Evolutionary conservation across 177 flowering plant genomes (phyloP).

Genomic region (Vitis hybrid): DNA sequence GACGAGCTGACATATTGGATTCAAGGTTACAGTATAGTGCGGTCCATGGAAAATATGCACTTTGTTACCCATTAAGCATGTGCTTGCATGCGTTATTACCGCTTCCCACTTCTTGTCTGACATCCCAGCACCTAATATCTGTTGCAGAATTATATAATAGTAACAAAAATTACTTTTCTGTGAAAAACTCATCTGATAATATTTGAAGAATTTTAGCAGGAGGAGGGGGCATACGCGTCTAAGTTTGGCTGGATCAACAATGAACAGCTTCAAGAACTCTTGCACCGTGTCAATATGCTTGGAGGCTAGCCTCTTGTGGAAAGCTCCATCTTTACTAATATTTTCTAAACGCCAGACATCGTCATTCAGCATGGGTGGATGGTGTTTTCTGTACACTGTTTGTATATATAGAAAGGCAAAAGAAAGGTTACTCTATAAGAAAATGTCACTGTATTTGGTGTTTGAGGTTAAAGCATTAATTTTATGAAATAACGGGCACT

Average conservation of each 20-base stretch:
- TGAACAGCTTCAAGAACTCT: constrained; percentile 62
- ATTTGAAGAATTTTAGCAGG: background rate
- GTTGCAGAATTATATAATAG: constrained; percentile 4
- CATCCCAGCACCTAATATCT: constrained; percentile 76
- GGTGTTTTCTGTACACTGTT: constrained; percentile 77
- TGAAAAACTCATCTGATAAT: background rate
- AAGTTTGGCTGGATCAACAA: constrained; percentile 36
- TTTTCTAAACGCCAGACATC: constrained; percentile 84
- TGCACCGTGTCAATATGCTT: constrained; percentile 53
- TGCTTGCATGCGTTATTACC: constrained; percentile 59
- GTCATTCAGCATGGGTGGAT: constrained; percentile 64
- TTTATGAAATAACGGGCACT: too few species aligned
- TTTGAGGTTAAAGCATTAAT: too few species aligned
- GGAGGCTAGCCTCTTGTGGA: constrained; percentile 45
- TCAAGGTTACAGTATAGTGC: constrained; percentile 28
- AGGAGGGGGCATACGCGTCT: constrained; percentile 34
- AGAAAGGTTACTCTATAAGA: too few species aligned
- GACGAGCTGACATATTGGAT: constrained; percentile 59
- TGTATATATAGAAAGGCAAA: background rate
- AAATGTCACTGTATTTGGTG: too few species aligned
- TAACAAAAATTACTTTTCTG: too few species aligned
- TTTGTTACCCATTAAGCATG: constrained; percentile 59
- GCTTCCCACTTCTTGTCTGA: constrained; percentile 80
- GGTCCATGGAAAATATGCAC: constrained; percentile 26
- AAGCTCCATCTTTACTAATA: constrained; percentile 82